Base-by-base conservation (phyloP, 805 yeast genomes). In the Saccharomycopsis javanensis region DNA sequence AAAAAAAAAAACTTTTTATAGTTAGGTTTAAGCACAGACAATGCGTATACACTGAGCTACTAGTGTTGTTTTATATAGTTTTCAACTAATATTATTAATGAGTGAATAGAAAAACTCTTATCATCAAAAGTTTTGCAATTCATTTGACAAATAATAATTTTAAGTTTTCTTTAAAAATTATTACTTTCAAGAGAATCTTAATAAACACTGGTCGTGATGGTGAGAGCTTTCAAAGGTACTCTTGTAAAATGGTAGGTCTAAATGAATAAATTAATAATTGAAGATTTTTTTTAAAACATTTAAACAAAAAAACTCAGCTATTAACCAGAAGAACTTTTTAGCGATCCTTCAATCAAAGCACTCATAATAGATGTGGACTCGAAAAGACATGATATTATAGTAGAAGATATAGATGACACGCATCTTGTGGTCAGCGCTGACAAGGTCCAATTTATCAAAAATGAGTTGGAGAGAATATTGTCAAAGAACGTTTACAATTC, bases 291-390 rank as follows among this genome's bases (percentile, higher is more conserved):
- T 28, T 28, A 11, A 10, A 48, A 5, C 4, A 10, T n/a, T 13
- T 20, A 15, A 16, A 7, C 15, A 15, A 51, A 31, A 11, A n/a
- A 51, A n/a, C 11, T 5, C 27, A 13, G n/a, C n/a, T 34, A 52
- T 37, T 52, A 52, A 52, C 38, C 18, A 11, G 18, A 15, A 20
- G 10, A 11, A 23, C 10, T 42, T n/a, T 11, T 18, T 31, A 56
- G 97, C 68, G 99, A 92, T 68, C 98, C 99, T 1, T 88, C 97
- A 1, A 90, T 92, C 61, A 79, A 83, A 61, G 96, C 98, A 0
- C 74, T 92, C 53, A 88, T 92, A 1, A 71, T 92, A 23, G 86
- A 83, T 67, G 86, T 92, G 48, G 98, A 94, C 69, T 73, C 88
- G 0, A 80, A 81, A 28, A 72, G 77, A 37, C 85, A 88, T 58